Base-by-base conservation (phyloP, 495 filamentous ascomycete species). In the Chaetomium cochliodes region DNA sequence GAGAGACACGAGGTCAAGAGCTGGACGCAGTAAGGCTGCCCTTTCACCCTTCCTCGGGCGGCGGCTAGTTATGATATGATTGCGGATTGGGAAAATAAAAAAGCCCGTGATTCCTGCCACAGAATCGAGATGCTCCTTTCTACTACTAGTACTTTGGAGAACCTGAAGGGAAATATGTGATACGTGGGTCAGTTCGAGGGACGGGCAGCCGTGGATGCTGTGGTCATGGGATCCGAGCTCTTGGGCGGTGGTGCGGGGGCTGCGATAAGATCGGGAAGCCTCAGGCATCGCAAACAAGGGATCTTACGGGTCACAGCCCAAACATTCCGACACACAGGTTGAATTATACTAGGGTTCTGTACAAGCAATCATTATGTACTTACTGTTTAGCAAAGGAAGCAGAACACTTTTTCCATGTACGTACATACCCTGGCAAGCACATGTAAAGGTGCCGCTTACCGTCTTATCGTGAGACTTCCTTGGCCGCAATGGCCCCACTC, bases 221-320 rank as follows among this genome's bases (percentile, higher is more conserved):
- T 33, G 51, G 51, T 54, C 51, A 54, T 54, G 51, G 51, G 51
- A 33, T 33, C 51, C 26, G 51, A 54, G 51, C 26, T 54, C 26
- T 28, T 15, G 26, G 26, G 51, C 51, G 51, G 51, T 5, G 33
- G 33, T 37, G 33, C 33, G 33, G 33, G 50, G 25, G 51, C 51
- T 18, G 47, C n/a, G 49, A 26, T 26, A 26, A 12, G 49, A 54
- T 18, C 51, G 18, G 51, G 22, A 33, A 33, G 26, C 26, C 51
- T 53, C 26, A n/a, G 51, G 51, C 51, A n/a, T 7, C 23, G 26
- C 3, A 7, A 25, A 44, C 41, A 44, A 44, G 5, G 41, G 2
- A 44, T 44, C 8, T 50, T 6, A 20, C 18, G 2, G 23, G 20
- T 3, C n/a, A 50, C 18, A 11, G 23, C n/a, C 46, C 20, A 20